phyloP scores from a whole-genome alignment of 1,139 yeast species.

The Pichia norvegensis region DNA sequence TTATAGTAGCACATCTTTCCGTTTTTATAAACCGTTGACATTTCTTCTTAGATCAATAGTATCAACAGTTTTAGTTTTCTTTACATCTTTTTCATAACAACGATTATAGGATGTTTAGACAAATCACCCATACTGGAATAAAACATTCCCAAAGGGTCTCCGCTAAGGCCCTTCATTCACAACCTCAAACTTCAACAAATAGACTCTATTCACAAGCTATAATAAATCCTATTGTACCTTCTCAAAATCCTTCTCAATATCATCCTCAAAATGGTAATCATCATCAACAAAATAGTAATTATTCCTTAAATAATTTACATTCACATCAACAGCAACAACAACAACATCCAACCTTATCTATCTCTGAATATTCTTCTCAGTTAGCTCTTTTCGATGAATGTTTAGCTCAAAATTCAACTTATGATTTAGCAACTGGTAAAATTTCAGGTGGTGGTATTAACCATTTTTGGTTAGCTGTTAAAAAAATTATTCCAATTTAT shows the following conservation, averaged over 20 bases:
- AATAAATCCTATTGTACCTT: conserved; percentile 15
- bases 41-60: no score
- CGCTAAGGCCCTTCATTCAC: conserved; percentile 25
- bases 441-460: conserved; percentile 27
- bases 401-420: conserved; percentile 33
- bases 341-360: neutral
- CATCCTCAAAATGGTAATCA: neutral
- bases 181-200: conserved; percentile 9
- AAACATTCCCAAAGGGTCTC: conserved; percentile 28
- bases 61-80: no score
- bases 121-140: conserved; percentile 23
- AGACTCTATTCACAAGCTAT: conserved; percentile 2
- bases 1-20: no score
- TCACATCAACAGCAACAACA: neutral
- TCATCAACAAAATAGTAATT: neutral
- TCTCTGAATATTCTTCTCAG: conserved; percentile 3
- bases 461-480: conserved; percentile 39
- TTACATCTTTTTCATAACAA: no score
- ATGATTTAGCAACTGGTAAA: conserved; percentile 28
- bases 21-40: no score
- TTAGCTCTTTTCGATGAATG: conserved; percentile 35
- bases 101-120: conserved; percentile 22
- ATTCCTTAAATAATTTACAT: neutral
- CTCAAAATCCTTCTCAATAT: conserved; percentile 11
- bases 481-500: conserved; percentile 40